Conservation (phyloP, 2,329 filamentous ascomycete species). For the Chaetomium strumarium region DNA sequence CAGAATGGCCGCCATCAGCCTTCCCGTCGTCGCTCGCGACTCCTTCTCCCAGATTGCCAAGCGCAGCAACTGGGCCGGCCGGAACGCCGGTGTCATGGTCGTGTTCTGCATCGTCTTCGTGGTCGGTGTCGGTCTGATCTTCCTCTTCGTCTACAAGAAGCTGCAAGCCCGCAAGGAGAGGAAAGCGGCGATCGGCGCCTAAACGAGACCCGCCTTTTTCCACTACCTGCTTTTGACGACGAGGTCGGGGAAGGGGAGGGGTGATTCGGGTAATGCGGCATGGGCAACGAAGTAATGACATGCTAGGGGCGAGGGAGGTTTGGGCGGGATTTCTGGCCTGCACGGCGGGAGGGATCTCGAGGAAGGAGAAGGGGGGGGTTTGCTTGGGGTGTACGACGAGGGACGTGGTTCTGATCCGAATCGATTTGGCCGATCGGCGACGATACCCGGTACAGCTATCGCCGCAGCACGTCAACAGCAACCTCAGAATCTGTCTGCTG, state of each 20-base stretch:
- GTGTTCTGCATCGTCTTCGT: conserved; percentile 57
- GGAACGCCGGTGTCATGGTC: conserved; percentile 54
- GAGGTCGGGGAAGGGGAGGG: neutral
- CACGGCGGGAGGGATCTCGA: conserved; percentile 8
- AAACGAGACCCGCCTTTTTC: conserved; percentile 12
- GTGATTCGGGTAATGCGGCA: conserved; percentile 9
- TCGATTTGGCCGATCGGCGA: conserved; percentile 12
- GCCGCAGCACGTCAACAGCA: conserved; percentile 1
- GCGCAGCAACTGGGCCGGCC: conserved; percentile 53
- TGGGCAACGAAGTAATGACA: conserved; percentile 21
- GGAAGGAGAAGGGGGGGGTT: neutral
- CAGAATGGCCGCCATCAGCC: conserved; percentile 34
- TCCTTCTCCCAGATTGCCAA: conserved; percentile 40
- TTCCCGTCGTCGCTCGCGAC: conserved; percentile 30
- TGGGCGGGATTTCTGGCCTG: conserved; percentile 12
- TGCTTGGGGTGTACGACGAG: conserved; percentile 4
- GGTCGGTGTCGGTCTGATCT: conserved; percentile 44
- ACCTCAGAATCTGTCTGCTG: neutral
- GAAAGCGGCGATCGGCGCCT: conserved; percentile 19
- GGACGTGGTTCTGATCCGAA: neutral
- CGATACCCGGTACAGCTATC: conserved; percentile 14
- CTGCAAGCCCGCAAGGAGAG: conserved; percentile 28
- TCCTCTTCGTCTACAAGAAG: conserved; percentile 40
- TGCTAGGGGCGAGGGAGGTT: neutral
- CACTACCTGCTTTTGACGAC: neutral